Evolutionary conservation across 768 basidiomycete species (phyloP).

Genomic region (Tulasnella sp.): DNA sequence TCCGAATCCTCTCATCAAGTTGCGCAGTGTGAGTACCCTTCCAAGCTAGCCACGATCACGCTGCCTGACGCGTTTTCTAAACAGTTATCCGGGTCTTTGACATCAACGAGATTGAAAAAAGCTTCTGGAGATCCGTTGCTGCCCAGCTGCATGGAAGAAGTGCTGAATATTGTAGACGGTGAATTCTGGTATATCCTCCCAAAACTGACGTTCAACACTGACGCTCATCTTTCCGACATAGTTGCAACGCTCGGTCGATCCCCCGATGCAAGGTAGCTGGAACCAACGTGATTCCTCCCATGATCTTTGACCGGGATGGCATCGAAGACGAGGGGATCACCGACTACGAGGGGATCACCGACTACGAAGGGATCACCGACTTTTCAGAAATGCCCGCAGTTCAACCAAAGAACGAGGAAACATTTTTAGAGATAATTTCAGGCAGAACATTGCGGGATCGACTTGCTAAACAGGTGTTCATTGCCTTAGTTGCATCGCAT

Average conservation of each 20-base stretch:
- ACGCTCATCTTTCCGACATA: not conserved
- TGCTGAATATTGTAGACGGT: not conserved
- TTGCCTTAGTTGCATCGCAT: not conserved
- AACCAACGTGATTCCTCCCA: not conserved
- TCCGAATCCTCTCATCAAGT: not conserved
- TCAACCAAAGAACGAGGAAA: not conserved
- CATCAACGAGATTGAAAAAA: not conserved
- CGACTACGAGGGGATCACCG: not conserved
- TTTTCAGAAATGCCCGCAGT: no score
- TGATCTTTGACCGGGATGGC: not conserved
- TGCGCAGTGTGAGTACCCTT: not conserved
- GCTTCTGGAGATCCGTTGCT: conserved; percentile 3
- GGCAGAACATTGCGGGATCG: not conserved
- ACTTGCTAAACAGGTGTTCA: not conserved
- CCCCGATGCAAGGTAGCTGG: not conserved
- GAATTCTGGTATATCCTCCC: not conserved
- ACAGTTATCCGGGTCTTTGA: conserved; percentile 5
- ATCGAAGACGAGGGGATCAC: not conserved
- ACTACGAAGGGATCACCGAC: not conserved
- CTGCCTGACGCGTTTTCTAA: not conserved
- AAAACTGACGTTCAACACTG: not conserved
- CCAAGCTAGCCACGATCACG: not conserved
- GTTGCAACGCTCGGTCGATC: not conserved
- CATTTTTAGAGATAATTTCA: conserved; percentile 6
- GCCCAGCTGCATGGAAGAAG: not conserved